phyloP scores from a whole-genome alignment of 2,329 filamentous ascomycete genomes.

The Paracorniculantispora psalliotae region DNA sequence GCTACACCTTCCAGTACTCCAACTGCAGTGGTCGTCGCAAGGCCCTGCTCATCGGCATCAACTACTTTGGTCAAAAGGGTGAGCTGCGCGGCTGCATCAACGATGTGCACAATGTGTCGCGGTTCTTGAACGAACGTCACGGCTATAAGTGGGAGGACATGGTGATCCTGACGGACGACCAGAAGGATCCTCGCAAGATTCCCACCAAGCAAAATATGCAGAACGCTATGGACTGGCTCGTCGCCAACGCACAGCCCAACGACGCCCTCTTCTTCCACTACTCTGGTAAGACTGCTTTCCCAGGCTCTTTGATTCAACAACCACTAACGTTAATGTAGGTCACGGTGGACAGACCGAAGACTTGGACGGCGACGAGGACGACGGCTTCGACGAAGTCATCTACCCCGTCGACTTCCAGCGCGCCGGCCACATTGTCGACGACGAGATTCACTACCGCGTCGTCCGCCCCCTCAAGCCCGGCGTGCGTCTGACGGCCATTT shows the following conservation, averaged over 20 bases:
- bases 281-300: conserved; percentile 43
- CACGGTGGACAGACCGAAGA: conserved; percentile 74
- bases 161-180: conserved; percentile 73
- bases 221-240: conserved; percentile 71
- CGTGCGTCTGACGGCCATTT: conserved; percentile 78
- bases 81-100: conserved; percentile 77
- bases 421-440: conserved; percentile 70
- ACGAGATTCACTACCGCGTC: conserved; percentile 73
- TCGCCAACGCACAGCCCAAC: conserved; percentile 65
- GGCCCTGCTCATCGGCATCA: conserved; percentile 73
- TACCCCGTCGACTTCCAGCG: conserved; percentile 69
- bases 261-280: conserved; percentile 76
- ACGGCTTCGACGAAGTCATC: conserved; percentile 73
- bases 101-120: conserved; percentile 71
- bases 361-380: conserved; percentile 69
- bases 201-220: conserved; percentile 74
- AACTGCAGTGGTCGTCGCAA: conserved; percentile 69
- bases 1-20: conserved; percentile 71
- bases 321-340: conserved; percentile 36
- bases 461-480: conserved; percentile 74
- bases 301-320: neutral
- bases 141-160: conserved; percentile 74
- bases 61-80: conserved; percentile 69
- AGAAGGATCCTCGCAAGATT: conserved; percentile 62
- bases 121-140: conserved; percentile 63